A percentile compares a stretch with the other conserved stretches of the same genome.
Evolutionary conservation across 1,284 basidiomycete genomes (phyloP).

Genomic region (Meira nashicola): DNA sequence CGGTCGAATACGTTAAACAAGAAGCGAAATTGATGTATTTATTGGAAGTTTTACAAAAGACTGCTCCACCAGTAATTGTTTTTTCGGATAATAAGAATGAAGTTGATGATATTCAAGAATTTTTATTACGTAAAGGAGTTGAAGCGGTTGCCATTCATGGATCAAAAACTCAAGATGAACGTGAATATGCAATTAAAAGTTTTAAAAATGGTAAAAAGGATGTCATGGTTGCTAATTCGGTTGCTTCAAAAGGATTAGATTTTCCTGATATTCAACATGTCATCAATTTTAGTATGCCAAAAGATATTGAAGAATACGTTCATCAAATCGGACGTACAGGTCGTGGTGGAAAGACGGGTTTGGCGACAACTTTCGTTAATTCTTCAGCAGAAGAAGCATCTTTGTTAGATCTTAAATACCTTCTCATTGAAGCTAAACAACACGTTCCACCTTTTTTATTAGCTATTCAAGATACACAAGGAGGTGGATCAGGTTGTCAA

Average conservation of each 20-base stretch:
- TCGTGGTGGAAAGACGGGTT: constrained; percentile 93
- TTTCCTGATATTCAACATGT: constrained; percentile 98
- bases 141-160: constrained; percentile 99
- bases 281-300: constrained; percentile 97
- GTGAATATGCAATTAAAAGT: constrained; percentile 94
- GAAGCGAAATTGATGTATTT: constrained; percentile 99
- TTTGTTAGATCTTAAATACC: constrained; percentile 89
- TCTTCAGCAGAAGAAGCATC: constrained; percentile 95
- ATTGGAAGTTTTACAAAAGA: constrained; percentile 95
- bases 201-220: constrained; percentile 97
- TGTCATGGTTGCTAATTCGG: constrained; percentile 97
- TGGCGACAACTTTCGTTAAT: constrained; percentile 99
- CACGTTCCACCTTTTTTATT: constrained; percentile 93
- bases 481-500: constrained; percentile 78
- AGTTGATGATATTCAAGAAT: constrained; percentile 98
- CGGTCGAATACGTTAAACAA: constrained; percentile 97
- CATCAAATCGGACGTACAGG: constrained; percentile 73
- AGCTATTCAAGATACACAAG: constrained; percentile 81
- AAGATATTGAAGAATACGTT: constrained; percentile 72
- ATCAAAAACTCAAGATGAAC: constrained; percentile 94
- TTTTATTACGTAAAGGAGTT: constrained; percentile 89
- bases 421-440: constrained; percentile 95
- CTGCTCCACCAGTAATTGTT: constrained; percentile 93
- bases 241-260: constrained; percentile 95
- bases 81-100: constrained; percentile 99